Evolutionary conservation across 1,284 basidiomycete genomes (phyloP), one percentile per base, ranked within the genome.

Genomic region (Porogramme epimiltina): DNA sequence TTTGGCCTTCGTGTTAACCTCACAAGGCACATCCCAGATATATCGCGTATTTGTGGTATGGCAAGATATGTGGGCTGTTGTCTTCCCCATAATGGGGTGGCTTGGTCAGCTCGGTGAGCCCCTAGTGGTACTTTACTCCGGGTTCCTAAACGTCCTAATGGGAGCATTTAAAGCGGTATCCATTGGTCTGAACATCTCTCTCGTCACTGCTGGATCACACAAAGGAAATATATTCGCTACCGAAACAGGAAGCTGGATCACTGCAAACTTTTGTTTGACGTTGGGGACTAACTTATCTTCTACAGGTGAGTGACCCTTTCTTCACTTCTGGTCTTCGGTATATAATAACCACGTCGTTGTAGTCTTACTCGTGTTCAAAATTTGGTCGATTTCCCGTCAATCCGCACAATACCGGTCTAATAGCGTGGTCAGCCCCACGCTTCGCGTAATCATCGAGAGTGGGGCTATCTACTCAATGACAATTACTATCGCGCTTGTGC

Each of bases 391-490:
- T 25, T 60, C 61, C 25, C 52, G 53, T 4, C 41, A 49, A 13
- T 58, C 56, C 16, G 42, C 59, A 2, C 48, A 49, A 4, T 56
- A 47, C 39, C 51, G 52, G 6, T 38, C 47, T 2, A 31, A 46
- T 5, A 54, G 46, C 28, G 42, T 54, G 6, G 60, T 68, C 41
- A 56, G 53, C 16, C 64, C 64, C 5, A 49, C 70, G 8, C 42
- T 70, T 4, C 58, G 61, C 26, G 64, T 67, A 24, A 53, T 69
- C 22, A 51, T 71, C 33, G 70, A 71, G 57, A 63, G 67, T 8
- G 70, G 64, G 0, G 50, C 59, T 1, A 50, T 71, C 11, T 70
- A 70, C 54, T 66, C 68, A 10, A 53, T 62, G 28, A 61, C 68
- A 0, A 63, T 70, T 42, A 57, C 66, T 45, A 55, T 62, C 16